A percentile compares a stretch with the other conserved stretches of the same genome.
Evolutionary conservation across 805 yeast species (phyloP).

Genomic region (Blastobotrys peoriensis): DNA sequence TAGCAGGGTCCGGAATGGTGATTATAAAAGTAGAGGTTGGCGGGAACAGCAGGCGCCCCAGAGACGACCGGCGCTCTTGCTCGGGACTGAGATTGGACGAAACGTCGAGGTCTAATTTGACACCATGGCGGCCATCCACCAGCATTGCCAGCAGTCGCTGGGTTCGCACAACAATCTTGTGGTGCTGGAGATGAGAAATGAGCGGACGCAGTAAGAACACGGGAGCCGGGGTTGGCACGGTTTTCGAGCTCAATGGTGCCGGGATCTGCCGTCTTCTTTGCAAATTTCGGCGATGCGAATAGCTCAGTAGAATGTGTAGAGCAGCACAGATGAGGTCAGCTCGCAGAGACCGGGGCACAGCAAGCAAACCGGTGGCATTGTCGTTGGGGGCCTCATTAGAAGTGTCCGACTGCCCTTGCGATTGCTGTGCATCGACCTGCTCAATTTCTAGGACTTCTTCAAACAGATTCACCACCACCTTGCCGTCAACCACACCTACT

Average conservation of each 20-base stretch:
- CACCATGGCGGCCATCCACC: conserved; percentile 15
- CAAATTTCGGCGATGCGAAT: conserved; percentile 46
- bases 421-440: conserved; percentile 36
- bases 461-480: conserved; percentile 57
- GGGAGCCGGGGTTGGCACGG: conserved; percentile 7
- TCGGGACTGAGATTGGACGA: conserved; percentile 1
- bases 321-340: conserved; percentile 52
- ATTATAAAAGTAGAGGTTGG: conserved; percentile 19
- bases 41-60: conserved; percentile 21
- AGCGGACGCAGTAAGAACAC: conserved; percentile 27
- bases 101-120: conserved; percentile 13
- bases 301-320: conserved; percentile 55
- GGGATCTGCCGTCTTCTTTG: conserved; percentile 23
- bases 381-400: conserved; percentile 31
- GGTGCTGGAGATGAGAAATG: conserved; percentile 28
- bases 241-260: conserved; percentile 9
- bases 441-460: conserved; percentile 70
- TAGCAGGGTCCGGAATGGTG: conserved; percentile 3
- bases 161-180: conserved; percentile 20
- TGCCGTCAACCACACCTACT: conserved; percentile 59
- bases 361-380: conserved; percentile 16
- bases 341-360: conserved; percentile 28
- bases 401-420: conserved; percentile 37
- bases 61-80: conserved; percentile 8
- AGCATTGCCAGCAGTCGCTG: conserved; percentile 19